Evolutionary conservation across 768 basidiomycete species (phyloP).

Genomic region (Lactifluus piperatus): DNA sequence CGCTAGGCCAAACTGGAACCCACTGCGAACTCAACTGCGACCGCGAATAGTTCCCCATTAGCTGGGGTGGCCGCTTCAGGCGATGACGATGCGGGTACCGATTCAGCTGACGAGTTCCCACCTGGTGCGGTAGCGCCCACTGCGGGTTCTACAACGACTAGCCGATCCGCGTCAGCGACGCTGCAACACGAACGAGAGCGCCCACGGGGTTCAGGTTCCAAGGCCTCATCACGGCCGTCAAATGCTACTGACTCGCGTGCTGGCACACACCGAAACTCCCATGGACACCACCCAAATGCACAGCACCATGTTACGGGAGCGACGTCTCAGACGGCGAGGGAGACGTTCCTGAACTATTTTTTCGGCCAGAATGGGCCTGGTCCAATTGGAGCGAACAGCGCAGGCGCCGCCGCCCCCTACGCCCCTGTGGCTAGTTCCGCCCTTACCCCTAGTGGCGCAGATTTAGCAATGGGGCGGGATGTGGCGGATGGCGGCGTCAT

Average conservation of each 20-base stretch:
- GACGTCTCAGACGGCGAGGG: constrained; percentile 48
- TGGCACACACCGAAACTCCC: constrained; percentile 13
- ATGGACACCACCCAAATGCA: background rate
- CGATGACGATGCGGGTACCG: constrained; percentile 65
- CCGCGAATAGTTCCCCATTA: constrained; percentile 37
- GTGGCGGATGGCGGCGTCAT: constrained; percentile 38
- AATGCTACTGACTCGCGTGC: constrained; percentile 20
- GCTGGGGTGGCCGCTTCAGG: constrained; percentile 20
- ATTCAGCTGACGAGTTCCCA: constrained; percentile 44
- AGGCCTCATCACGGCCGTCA: constrained; percentile 30
- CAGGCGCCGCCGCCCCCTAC: background rate
- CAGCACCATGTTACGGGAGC: constrained; percentile 19
- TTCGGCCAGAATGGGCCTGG: constrained; percentile 88
- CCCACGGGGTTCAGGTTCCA: constrained; percentile 33
- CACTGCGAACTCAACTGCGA: constrained; percentile 24
- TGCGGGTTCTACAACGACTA: constrained; percentile 31
- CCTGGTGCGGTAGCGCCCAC: constrained; percentile 45
- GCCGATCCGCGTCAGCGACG: constrained; percentile 70
- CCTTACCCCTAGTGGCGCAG: constrained; percentile 29
- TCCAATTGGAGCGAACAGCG: constrained; percentile 45
- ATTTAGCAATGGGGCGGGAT: constrained; percentile 50
- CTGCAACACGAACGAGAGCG: constrained; percentile 73
- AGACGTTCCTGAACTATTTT: constrained; percentile 95
- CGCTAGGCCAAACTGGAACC: constrained; percentile 59
- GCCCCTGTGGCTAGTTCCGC: background rate